These are phyloP conservation scores for Prunus persica DNA, from an alignment of 306 rosid species.

Conservation along the genomic window DNA sequence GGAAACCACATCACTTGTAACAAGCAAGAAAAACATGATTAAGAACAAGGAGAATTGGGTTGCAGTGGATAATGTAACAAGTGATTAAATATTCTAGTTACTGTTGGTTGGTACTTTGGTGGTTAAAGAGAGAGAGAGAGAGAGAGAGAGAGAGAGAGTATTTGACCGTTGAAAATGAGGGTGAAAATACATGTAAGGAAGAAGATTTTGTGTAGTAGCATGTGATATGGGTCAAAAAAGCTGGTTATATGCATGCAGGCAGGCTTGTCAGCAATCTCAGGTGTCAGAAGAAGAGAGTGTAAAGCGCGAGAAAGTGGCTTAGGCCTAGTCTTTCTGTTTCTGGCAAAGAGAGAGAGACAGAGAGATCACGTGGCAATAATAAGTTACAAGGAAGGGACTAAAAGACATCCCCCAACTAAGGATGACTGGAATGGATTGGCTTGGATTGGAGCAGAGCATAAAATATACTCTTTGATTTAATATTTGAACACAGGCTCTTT, in stretches of 20 bases:
- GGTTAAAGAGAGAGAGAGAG: background rate
- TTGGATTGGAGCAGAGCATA: background rate
- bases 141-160: background rate
- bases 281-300: background rate
- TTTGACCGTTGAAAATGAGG: constrained; percentile 5
- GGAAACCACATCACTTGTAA: background rate
- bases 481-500: background rate
- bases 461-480: no score
- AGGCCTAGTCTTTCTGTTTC: background rate
- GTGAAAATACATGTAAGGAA: background rate
- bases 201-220: constrained; percentile 6
- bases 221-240: constrained; percentile 39
- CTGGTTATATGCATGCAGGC: background rate
- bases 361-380: no score
- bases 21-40: background rate
- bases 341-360: background rate
- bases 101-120: background rate
- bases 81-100: background rate
- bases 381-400: background rate
- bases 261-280: constrained; percentile 23
- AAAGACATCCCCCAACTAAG: constrained; percentile 24
- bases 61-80: background rate
- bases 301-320: background rate
- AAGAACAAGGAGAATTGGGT: background rate
- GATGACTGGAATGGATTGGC: no score